A percentile compares a stretch with the other conserved stretches of the same genome.
These are phyloP conservation scores for Pseudocohnilembus persalinus DNA, from an alignment of 169 alveolate species.

Conservation along the genomic window DNA sequence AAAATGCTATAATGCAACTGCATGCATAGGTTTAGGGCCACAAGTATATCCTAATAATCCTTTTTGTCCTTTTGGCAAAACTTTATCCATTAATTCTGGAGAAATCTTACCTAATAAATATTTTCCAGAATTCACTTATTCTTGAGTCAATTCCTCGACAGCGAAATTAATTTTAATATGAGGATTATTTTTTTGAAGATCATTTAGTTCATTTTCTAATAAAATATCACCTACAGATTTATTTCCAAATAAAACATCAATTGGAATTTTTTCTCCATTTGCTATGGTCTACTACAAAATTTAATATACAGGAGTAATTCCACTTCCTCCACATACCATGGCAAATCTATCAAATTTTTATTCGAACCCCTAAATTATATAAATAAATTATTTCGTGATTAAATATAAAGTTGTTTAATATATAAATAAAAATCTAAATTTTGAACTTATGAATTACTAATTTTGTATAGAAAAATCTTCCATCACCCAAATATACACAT, in stretches of 20 bases:
- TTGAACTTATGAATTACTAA: neutral
- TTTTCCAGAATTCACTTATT: neutral
- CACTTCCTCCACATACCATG: neutral
- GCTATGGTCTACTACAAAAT: neutral
- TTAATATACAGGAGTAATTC: neutral
- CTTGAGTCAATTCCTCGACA: neutral
- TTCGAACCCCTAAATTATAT: neutral
- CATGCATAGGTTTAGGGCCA: neutral
- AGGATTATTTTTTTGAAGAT: too few species aligned
- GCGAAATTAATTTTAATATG: neutral
- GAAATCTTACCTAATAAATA: neutral
- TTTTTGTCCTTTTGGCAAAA: neutral
- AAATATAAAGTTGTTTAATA: too few species aligned
- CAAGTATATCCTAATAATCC: neutral
- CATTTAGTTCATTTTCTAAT: neutral
- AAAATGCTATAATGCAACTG: neutral
- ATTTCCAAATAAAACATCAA: neutral
- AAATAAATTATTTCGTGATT: neutral
- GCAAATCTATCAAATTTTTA: too few species aligned
- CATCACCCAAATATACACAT: neutral
- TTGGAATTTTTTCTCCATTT: neutral
- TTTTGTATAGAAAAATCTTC: neutral
- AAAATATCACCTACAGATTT: neutral
- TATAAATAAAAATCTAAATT: too few species aligned
- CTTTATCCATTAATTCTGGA: neutral